A percentile compares a stretch with the other conserved stretches of the same genome.
Evolutionary conservation across 805 yeast species (phyloP).

Genomic region (Wickerhamiella slavikovae): DNA sequence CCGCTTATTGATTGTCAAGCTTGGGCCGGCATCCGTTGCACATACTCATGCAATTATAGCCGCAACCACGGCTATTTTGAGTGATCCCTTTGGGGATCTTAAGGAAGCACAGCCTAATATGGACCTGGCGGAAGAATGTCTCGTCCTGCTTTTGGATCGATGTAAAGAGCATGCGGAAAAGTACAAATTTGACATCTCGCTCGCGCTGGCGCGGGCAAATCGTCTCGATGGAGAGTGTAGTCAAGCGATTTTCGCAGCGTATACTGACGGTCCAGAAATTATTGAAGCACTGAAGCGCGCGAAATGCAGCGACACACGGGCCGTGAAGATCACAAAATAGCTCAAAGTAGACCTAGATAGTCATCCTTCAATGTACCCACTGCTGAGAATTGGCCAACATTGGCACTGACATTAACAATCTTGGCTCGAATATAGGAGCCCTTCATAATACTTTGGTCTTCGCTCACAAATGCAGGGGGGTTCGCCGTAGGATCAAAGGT

Average conservation of each 20-base stretch:
- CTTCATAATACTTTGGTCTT: constrained; percentile 86
- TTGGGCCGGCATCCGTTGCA: constrained; percentile 8
- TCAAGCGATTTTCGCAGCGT: constrained; percentile 2
- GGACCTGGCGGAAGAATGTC: constrained; percentile 5
- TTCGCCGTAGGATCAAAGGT: constrained; percentile 83
- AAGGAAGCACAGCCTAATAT: constrained; percentile 4
- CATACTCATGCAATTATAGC: constrained; percentile 12
- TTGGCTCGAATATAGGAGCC: constrained; percentile 86
- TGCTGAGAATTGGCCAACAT: constrained; percentile 91
- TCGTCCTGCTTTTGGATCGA: constrained; percentile 14
- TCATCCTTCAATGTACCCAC: constrained; percentile 97
- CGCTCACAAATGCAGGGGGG: constrained; percentile 94
- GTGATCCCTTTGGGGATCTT: constrained; percentile 9
- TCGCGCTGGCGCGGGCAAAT: constrained; percentile 11
- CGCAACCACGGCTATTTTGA: constrained; percentile 16
- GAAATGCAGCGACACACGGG: too few species aligned
- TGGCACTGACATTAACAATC: constrained; percentile 92
- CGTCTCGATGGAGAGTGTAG: constrained; percentile 5
- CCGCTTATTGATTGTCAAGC: constrained; percentile 3
- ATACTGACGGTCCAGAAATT: neutral
- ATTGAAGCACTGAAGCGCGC: too few species aligned
- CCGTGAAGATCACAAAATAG: too few species aligned
- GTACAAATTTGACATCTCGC: constrained; percentile 13
- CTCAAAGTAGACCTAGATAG: constrained; percentile 68
- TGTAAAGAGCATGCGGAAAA: constrained; percentile 10